Evolutionary conservation across 257 asterid genomes (phyloP).

Genomic region (Solanum ossicruentum): DNA sequence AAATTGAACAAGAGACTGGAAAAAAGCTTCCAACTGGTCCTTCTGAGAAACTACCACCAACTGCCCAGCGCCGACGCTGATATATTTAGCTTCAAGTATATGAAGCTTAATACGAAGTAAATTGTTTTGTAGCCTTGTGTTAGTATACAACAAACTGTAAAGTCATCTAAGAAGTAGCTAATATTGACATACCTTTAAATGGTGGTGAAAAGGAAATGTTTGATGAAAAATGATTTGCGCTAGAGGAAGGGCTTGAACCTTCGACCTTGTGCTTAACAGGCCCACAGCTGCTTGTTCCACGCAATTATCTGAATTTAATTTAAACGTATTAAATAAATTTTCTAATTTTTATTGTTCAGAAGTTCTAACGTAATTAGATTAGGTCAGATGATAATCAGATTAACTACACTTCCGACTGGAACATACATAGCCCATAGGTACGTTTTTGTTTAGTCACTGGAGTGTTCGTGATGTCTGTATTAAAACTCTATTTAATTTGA

Average conservation of each 20-base stretch:
- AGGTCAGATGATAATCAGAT: too few relatives aligned
- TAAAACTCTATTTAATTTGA: background rate
- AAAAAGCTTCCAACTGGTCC: slow-evolving; percentile 71
- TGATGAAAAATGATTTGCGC: background rate
- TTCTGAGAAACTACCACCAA: slow-evolving; percentile 79
- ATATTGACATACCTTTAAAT: background rate
- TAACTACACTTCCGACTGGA: background rate
- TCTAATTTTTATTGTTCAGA: background rate
- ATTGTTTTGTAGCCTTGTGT: background rate
- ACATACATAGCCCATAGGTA: background rate
- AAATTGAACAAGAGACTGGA: slow-evolving; percentile 63
- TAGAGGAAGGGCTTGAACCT: slow-evolving; percentile 16
- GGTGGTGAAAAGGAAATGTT: background rate
- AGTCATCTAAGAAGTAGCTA: background rate
- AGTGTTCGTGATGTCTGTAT: background rate
- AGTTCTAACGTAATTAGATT: too few relatives aligned
- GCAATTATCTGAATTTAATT: too few relatives aligned
- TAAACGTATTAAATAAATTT: too few relatives aligned
- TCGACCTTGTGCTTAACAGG: slow-evolving; percentile 32
- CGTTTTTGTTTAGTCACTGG: background rate
- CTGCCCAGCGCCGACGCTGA: slow-evolving; percentile 49
- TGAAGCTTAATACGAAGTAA: background rate
- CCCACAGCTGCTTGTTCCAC: slow-evolving; percentile 1
- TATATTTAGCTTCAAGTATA: background rate
- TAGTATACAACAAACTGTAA: background rate